A percentile compares a stretch with the other conserved stretches of the same genome.
Conservation (phyloP, 441 rosid species). For the Bocquillonia castaneifolia region DNA sequence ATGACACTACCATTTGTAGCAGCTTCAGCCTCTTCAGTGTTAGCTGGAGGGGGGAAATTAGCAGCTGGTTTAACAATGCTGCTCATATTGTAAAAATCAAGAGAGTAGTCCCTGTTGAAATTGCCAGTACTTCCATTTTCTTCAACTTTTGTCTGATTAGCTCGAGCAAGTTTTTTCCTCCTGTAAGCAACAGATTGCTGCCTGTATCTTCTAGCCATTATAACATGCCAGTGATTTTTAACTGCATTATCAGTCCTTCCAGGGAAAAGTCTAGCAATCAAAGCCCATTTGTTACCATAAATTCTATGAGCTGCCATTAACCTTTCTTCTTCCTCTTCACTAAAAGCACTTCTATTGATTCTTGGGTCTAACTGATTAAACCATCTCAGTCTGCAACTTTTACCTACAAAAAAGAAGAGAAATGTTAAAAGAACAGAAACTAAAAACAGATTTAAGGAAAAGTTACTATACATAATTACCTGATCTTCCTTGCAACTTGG, state of each 20-base stretch:
- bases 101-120: not conserved
- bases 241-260: slow-evolving; percentile 71
- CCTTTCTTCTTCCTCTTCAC: slow-evolving; percentile 56
- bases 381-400: slow-evolving; percentile 70
- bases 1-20: slow-evolving; percentile 17
- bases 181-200: slow-evolving; percentile 41
- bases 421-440: not conserved
- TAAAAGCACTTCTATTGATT: slow-evolving; percentile 46
- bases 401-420: slow-evolving; percentile 32
- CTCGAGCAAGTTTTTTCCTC: slow-evolving; percentile 36
- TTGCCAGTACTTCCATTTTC: slow-evolving; percentile 5
- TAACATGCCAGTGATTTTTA: slow-evolving; percentile 70
- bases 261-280: slow-evolving; percentile 56
- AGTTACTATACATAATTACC: slow-evolving; percentile 29
- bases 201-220: slow-evolving; percentile 61
- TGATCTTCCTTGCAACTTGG: slow-evolving; percentile 74
- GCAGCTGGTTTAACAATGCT: slow-evolving; percentile 8
- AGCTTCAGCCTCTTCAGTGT: not conserved
- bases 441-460: not conserved
- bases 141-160: slow-evolving; percentile 29
- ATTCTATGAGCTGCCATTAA: slow-evolving; percentile 55
- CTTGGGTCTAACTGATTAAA: slow-evolving; percentile 59
- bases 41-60: not conserved
- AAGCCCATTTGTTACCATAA: slow-evolving; percentile 68
- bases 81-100: slow-evolving; percentile 8